A percentile compares a stretch with the other conserved stretches of the same genome.
Conservation (phyloP, 345 rosid species). For the Isatis tinctoria region DNA sequence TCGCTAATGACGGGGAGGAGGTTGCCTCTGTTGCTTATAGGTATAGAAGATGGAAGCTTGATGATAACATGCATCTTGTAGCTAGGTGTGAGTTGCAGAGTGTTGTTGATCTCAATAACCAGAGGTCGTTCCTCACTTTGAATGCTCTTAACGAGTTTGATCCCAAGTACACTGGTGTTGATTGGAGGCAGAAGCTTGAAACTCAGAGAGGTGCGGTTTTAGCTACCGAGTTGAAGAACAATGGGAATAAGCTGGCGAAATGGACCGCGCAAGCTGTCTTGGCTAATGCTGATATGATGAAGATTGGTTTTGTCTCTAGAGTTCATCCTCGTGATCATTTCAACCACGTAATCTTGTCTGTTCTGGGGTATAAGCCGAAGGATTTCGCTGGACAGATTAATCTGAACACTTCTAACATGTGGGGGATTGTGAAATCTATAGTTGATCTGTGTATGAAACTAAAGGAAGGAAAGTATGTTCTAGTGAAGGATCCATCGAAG, state of each 20-base stretch:
- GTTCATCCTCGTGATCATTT: constrained; percentile 98
- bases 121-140: constrained; percentile 67
- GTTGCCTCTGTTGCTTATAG: constrained; percentile 89
- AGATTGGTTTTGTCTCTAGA: constrained; percentile 89
- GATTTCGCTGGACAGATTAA: constrained; percentile 92
- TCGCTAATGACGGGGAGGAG: constrained; percentile 90
- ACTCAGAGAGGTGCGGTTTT: constrained; percentile 96
- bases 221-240: constrained; percentile 95
- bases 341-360: constrained; percentile 91
- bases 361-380: constrained; percentile 83
- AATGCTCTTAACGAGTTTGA: constrained; percentile 99
- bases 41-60: constrained; percentile 96
- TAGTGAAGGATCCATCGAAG: constrained; percentile 91
- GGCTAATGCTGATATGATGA: constrained; percentile 94
- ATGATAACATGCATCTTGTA: constrained; percentile 64
- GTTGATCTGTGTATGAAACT: constrained; percentile 87
- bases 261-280: constrained; percentile 96
- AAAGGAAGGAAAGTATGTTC: constrained; percentile 48
- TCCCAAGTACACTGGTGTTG: constrained; percentile 91
- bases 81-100: constrained; percentile 94
- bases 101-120: constrained; percentile 69
- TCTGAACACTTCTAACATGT: constrained; percentile 83
- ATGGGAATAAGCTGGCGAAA: constrained; percentile 88
- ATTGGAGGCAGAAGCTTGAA: constrained; percentile 97
- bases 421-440: constrained; percentile 97